Evolutionary conservation across 2,329 filamentous ascomycete genomes (phyloP), one percentile per base, ranked within the genome.

Genomic region (Hymenoscyphus infarciens): DNA sequence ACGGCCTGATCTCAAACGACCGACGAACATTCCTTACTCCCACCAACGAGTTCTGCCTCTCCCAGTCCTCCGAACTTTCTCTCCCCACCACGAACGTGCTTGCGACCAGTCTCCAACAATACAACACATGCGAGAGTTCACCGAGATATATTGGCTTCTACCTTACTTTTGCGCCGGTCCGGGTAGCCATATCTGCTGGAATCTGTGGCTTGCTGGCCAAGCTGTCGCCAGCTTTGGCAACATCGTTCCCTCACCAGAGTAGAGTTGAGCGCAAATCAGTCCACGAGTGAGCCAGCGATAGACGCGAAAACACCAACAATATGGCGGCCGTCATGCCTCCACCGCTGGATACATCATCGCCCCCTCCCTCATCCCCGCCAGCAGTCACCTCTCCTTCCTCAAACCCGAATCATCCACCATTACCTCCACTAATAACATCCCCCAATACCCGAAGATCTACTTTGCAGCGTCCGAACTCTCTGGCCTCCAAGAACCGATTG

Each of bases 401-500:
- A 66, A 84, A 82, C 73, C 75, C 82, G 62, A 82, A 80, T 69
- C 82, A 83, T 70, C 79, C 84, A 69, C 74, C 82, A 59, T 65
- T 86, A 66, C 80, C 83, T 65, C 83, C 83, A 45, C 74, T 86
- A 66, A 81, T 85, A 69, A 85, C 84, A 60, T 84, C 85, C 59
- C 80, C 83, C 63, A 67, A 68, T 3, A 45, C 66, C 29, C 86
- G 83, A 72, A 83, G 84, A 74, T 81, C 87, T 73, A 83, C 80
- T 71, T 76, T 84, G 63, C 82, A 87, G 71, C 80, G 87, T 69
- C 88, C 90, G 69, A 83, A 85, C 76, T 92, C 90, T 72, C 90
- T 92, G 73, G 90, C 87, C 71, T 88, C 89, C 66, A 93, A 87
- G 77, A 90, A 91, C 74, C 86, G 92, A 62, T 81, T 96, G 71